Conservation (phyloP, 441 rosid genomes). For the Pelargonium australe region DNA sequence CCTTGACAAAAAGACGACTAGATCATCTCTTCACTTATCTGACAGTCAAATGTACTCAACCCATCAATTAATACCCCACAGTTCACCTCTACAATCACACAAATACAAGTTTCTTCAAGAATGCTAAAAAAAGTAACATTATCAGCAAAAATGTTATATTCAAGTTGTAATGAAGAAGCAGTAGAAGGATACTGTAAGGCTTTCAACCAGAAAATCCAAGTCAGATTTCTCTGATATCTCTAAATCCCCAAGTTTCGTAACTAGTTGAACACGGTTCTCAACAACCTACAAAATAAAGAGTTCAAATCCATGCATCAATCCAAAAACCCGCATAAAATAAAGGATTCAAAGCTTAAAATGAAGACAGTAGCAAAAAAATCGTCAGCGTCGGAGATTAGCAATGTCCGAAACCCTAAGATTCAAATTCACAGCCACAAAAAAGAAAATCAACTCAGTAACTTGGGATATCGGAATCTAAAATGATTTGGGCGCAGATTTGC, state of each 20-base stretch:
- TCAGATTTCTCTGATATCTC: constrained; percentile 35
- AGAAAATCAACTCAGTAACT: neutral
- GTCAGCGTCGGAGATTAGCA: neutral
- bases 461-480: neutral
- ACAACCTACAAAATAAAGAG: constrained; percentile 41
- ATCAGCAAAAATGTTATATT: neutral
- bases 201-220: constrained; percentile 34
- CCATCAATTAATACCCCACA: neutral
- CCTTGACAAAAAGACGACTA: neutral
- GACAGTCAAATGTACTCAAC: neutral
- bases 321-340: neutral
- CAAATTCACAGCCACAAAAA: neutral
- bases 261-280: constrained; percentile 48
- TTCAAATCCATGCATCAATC: neutral
- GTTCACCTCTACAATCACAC: neutral
- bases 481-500: neutral
- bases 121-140: neutral
- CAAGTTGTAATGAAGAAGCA: neutral
- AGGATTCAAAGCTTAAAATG: neutral
- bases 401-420: constrained; percentile 1
- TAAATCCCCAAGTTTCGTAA: constrained; percentile 37
- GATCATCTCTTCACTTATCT: neutral
- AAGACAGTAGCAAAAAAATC: neutral
- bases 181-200: constrained; percentile 50
- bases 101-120: neutral